These are phyloP conservation scores for Aaosphaeria arxii DNA, from an alignment of 2,329 filamentous ascomycete species.

Conservation along the genomic window DNA sequence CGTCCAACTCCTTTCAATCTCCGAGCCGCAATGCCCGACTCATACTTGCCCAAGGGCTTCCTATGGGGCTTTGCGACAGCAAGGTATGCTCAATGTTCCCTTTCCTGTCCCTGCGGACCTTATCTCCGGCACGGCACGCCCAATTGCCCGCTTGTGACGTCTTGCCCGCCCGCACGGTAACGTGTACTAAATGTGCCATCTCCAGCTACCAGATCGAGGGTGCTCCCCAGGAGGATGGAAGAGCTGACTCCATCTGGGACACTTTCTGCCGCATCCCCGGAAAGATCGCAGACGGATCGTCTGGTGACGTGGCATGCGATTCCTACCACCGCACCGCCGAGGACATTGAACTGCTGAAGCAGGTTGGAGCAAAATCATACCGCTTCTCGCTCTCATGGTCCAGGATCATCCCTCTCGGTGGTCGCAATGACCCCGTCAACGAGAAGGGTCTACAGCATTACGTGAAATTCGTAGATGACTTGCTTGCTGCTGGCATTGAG, in stretches of 20 bases:
- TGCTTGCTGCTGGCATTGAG: slow-evolving; percentile 71
- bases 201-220: slow-evolving; percentile 85
- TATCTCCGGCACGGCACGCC: too few relatives aligned
- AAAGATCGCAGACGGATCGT: slow-evolving; percentile 76
- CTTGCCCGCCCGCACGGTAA: too few relatives aligned
- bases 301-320: slow-evolving; percentile 77
- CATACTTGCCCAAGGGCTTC: slow-evolving; percentile 38
- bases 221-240: slow-evolving; percentile 69
- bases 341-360: slow-evolving; percentile 75
- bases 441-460: slow-evolving; percentile 75
- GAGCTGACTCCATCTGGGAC: slow-evolving; percentile 84
- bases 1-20: too few relatives aligned
- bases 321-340: slow-evolving; percentile 77
- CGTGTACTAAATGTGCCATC: slow-evolving; percentile 16
- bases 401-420: slow-evolving; percentile 81
- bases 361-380: slow-evolving; percentile 70
- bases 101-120: too few relatives aligned
- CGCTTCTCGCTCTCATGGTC: slow-evolving; percentile 84
- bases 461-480: slow-evolving; percentile 72
- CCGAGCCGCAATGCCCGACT: slow-evolving; percentile 29
- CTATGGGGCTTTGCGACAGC: slow-evolving; percentile 43
- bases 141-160: too few relatives aligned
- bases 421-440: slow-evolving; percentile 78
- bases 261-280: slow-evolving; percentile 77
- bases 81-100: slow-evolving; percentile 29